Conservation (phyloP, 129 eudicot species). For the Daucus carota region DH1_v3.0 NC_030382.2:45646001-45646500, state of each 20-base stretch:
- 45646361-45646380: too few species aligned
- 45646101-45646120: neutral
- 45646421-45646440: too few species aligned
- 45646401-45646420: too few species aligned
- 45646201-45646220: neutral
- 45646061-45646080: constrained; percentile 20
- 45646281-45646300: constrained; percentile 6
- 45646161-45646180: neutral
- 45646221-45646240: neutral
- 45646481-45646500: too few species aligned
- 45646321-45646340: too few species aligned
- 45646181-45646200: neutral
- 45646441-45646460: too few species aligned
- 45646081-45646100: constrained; percentile 13
- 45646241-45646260: constrained; percentile 18
- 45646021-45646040: constrained; percentile 26
- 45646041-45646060: constrained; percentile 26
- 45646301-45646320: too few species aligned
- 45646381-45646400: too few species aligned
- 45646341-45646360: too few species aligned
- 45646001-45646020: constrained; percentile 8
- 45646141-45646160: neutral
- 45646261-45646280: neutral
- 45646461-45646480: too few species aligned
- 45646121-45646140: neutral